Evolutionary conservation across 371 early-diverging fungal species (phyloP), one percentile per base, ranked within the genome.

Genomic region (Phascolomyces articulosus): DNA sequence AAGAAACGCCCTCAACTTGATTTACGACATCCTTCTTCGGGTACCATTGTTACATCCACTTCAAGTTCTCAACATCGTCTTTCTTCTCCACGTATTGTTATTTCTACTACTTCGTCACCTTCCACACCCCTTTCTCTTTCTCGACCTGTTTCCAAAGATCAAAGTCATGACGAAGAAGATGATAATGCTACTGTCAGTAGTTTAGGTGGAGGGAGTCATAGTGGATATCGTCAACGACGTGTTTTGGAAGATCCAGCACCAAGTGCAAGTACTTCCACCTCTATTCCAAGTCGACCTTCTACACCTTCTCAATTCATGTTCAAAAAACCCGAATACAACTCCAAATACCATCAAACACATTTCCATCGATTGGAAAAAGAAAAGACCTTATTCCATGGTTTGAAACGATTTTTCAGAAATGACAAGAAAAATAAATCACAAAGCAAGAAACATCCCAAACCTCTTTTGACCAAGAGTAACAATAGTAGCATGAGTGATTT

Each of bases 341-440:
- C 51, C 24, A 56, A 65, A 55, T 70, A 70, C 49, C 61, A 66
- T n/a, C 70, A 70, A 29, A 70, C 74, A 2, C 74, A 73, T 58
- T 73, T 64, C 49, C 74, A 73, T 48, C 72, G 63, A 61, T 29
- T 62, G 16, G 49, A 67, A 13, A 66, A 64, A 29, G 64, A 70
- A 29, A 73, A 76, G 11, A 75, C 73, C 20, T 64, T 78, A n/a
- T 66, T 82, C 23, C 72, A 72, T 38, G 78, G 77, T 26, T 66
- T 77, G 28, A 82, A 75, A 61, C 74, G 71, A 10, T 76, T 78
- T 55, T 71, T 77, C 65, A 66, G 67, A 60, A n/a, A n/a, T 24
- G n/a, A n/a, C 51, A 24, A 20, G 11, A 10, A 24, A 18, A 10
- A 1, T 7, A n/a, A n/a, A 6, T 4, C 4, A 7, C 28, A 18